These are phyloP conservation scores for Penicillium sp. DNA, from an alignment of 2,329 filamentous ascomycete genomes.

Conservation along the genomic window DNA sequence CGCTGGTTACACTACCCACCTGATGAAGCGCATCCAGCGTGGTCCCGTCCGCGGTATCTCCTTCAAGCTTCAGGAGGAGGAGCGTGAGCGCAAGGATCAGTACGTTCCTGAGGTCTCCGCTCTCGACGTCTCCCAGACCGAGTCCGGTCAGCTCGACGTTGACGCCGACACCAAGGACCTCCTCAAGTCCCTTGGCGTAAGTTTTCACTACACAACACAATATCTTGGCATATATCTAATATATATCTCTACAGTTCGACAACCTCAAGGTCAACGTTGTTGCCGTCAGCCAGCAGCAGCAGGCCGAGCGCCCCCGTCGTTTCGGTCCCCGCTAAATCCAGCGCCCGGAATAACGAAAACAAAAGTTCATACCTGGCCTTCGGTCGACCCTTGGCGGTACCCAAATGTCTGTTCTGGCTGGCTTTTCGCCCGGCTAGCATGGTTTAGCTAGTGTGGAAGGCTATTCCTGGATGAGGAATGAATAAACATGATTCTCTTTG, in stretches of 20 bases:
- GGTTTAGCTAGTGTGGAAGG: constrained; percentile 31
- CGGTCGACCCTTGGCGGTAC: constrained; percentile 33
- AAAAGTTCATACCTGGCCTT: constrained; percentile 31
- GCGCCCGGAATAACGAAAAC: constrained; percentile 19
- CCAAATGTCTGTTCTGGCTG: constrained; percentile 30
- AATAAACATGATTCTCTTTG: constrained; percentile 42
- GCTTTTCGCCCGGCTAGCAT: constrained; percentile 27
- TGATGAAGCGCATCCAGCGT: constrained; percentile 99
- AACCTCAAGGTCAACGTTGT: constrained; percentile 95
- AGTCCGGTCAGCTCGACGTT: constrained; percentile 90
- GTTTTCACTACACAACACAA: constrained; percentile 45
- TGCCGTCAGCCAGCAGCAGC: constrained; percentile 83
- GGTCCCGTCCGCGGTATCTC: constrained; percentile 99
- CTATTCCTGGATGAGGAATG: constrained; percentile 38
- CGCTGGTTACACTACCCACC: constrained; percentile 95
- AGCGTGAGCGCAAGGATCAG: constrained; percentile 99
- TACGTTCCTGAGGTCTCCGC: constrained; percentile 99
- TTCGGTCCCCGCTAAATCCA: constrained; percentile 53
- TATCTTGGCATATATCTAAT: constrained; percentile 6
- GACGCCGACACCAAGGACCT: constrained; percentile 98
- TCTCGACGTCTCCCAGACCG: constrained; percentile 94
- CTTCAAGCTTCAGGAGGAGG: constrained; percentile 99
- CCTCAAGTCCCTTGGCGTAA: constrained; percentile 96
- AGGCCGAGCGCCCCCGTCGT: constrained; percentile 75
- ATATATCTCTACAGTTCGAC: constrained; percentile 70